Evolutionary conservation across 805 yeast species (phyloP).

Genomic region (Dipodascus albidus): DNA sequence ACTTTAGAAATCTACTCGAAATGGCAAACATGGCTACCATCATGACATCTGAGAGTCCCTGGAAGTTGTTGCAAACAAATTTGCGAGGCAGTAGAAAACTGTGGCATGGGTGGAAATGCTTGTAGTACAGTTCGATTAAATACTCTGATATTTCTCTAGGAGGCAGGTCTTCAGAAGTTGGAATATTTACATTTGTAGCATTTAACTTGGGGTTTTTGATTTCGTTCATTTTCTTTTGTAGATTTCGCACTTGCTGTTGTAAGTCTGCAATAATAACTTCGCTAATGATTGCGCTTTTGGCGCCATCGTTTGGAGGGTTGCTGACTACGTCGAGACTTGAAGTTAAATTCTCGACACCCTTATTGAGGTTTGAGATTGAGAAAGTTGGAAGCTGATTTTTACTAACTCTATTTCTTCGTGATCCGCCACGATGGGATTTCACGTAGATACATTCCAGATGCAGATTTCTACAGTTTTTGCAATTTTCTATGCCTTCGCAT

Average conservation of each 20-base stretch:
- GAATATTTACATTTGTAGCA: background rate
- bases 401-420: constrained; percentile 44
- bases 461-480: constrained; percentile 7
- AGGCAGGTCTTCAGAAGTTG: constrained; percentile 3
- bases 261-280: background rate
- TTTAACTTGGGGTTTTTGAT: background rate
- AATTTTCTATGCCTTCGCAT: constrained; percentile 9
- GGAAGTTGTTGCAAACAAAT: constrained; percentile 1
- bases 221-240: background rate
- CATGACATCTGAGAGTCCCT: constrained; percentile 4
- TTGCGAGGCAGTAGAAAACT: constrained; percentile 6
- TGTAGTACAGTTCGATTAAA: constrained; percentile 8
- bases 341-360: background rate
- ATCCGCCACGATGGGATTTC: constrained; percentile 65
- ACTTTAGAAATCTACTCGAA: constrained; percentile 6
- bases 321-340: background rate
- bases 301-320: background rate
- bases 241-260: background rate
- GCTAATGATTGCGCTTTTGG: background rate
- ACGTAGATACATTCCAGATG: constrained; percentile 40
- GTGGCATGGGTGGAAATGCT: constrained; percentile 9
- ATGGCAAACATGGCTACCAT: constrained; percentile 8
- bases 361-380: background rate
- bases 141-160: constrained; percentile 5
- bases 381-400: background rate